Evolutionary conservation across 306 rosid species (phyloP).

Genomic region (Lithocarpus polystachyus): DNA sequence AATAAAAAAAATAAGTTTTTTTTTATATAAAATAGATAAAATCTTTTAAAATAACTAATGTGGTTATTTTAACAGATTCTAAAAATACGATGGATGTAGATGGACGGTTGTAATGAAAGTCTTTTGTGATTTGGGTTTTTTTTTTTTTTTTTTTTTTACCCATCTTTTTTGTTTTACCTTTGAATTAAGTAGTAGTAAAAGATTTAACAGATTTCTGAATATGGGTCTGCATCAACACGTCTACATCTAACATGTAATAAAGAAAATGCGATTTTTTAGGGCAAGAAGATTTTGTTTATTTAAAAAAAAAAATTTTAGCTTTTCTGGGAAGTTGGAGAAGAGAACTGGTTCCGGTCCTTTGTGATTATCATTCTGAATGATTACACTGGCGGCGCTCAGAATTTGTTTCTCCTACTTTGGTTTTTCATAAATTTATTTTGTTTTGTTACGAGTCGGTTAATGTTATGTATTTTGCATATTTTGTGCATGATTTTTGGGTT

Average conservation of each 20-base stretch:
- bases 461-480: slow-evolving; percentile 6
- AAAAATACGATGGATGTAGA: slow-evolving; percentile 42
- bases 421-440: slow-evolving; percentile 8
- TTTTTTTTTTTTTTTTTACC: background rate
- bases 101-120: slow-evolving; percentile 13
- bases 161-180: background rate
- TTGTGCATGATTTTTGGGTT: slow-evolving; percentile 10
- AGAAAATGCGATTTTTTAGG: slow-evolving; percentile 1
- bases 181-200: background rate
- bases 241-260: slow-evolving; percentile 44
- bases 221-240: slow-evolving; percentile 20
- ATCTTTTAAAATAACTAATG: too few relatives aligned
- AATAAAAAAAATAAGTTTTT: too few relatives aligned
- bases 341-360: slow-evolving; percentile 20
- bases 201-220: slow-evolving; percentile 5
- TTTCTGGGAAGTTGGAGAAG: slow-evolving; percentile 43
- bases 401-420: slow-evolving; percentile 65
- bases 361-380: slow-evolving; percentile 64
- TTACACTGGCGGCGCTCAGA: slow-evolving; percentile 92
- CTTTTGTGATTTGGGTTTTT: background rate
- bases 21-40: too few relatives aligned
- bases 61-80: background rate
- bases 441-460: slow-evolving; percentile 9
- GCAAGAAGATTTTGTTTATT: background rate
- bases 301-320: too few relatives aligned